These are phyloP conservation scores for Gynostemma pentaphyllum DNA, from an alignment of 306 rosid genomes.

Conservation along the genomic window DNA sequence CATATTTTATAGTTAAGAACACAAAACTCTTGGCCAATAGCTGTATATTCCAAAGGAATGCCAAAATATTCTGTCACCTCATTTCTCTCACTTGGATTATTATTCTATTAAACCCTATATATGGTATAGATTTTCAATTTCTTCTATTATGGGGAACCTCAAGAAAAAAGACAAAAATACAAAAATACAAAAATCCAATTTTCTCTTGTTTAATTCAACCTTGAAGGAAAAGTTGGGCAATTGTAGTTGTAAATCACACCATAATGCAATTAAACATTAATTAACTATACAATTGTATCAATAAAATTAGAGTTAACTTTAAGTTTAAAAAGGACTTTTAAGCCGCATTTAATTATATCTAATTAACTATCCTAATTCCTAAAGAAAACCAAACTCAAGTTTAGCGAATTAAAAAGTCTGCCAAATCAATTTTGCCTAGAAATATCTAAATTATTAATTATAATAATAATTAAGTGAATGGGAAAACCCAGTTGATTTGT, in stretches of 20 bases:
- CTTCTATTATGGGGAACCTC: too few relatives aligned
- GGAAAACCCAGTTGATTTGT: background rate
- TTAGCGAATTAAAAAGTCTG: background rate
- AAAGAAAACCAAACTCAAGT: background rate
- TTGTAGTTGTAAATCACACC: background rate
- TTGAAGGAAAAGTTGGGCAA: background rate
- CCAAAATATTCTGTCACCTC: too few relatives aligned
- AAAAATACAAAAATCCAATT: too few relatives aligned
- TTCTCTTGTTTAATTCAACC: background rate
- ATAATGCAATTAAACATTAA: background rate
- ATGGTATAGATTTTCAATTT: too few relatives aligned
- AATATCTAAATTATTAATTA: too few relatives aligned
- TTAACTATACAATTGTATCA: background rate
- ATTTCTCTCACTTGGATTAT: too few relatives aligned
- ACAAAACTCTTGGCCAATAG: too few relatives aligned
- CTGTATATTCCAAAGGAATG: too few relatives aligned
- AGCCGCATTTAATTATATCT: background rate
- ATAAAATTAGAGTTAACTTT: background rate
- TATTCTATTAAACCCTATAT: too few relatives aligned
- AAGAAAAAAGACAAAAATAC: background rate
- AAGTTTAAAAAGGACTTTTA: slow-evolving; percentile 6
- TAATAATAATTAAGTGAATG: background rate
- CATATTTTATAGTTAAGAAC: too few relatives aligned
- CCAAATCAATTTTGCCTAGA: background rate
- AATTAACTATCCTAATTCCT: too few relatives aligned